Evolutionary conservation across 371 early-diverging fungal species (phyloP).

Genomic region (Syncephalastrum contaminatum): DNA sequence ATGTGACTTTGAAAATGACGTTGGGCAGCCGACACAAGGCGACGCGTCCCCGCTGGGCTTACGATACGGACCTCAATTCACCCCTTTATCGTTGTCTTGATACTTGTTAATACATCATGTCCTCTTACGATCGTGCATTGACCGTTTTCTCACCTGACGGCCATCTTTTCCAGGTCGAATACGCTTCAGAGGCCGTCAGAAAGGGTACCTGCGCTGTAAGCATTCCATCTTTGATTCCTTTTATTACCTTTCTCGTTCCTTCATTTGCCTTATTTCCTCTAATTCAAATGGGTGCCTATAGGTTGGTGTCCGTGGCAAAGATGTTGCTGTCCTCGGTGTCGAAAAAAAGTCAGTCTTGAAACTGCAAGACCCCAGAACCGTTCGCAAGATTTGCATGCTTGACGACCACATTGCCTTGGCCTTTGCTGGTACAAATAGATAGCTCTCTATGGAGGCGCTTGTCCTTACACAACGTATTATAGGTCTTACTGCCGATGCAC

Average conservation of each 20-base stretch:
- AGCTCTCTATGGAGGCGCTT: background rate
- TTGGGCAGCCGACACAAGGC: no score
- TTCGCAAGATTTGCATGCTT: slow-evolving; percentile 94
- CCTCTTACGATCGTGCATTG: slow-evolving; percentile 86
- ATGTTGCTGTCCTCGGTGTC: slow-evolving; percentile 93
- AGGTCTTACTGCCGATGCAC: slow-evolving; percentile 96
- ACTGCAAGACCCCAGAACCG: slow-evolving; percentile 96
- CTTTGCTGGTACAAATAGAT: slow-evolving; percentile 78
- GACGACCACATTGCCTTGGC: slow-evolving; percentile 97
- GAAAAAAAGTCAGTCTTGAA: slow-evolving; percentile 97
- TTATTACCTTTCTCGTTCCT: background rate
- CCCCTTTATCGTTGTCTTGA: no score
- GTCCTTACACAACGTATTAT: background rate
- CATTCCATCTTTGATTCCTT: slow-evolving; percentile 1
- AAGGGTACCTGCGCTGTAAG: slow-evolving; percentile 97
- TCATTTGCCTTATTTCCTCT: background rate
- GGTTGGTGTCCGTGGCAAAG: slow-evolving; percentile 96
- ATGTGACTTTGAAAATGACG: no score
- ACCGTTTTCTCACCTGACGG: slow-evolving; percentile 99
- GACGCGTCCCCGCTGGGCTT: no score
- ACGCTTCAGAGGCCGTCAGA: slow-evolving; percentile 98
- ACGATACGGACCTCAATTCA: no score
- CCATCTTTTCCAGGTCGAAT: slow-evolving; percentile 99
- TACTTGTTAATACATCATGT: slow-evolving; percentile 25
- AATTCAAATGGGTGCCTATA: slow-evolving; percentile 29